Evolutionary conservation across 805 yeast species (phyloP).

Genomic region (Wickerhamomyces pijperi): DNA sequence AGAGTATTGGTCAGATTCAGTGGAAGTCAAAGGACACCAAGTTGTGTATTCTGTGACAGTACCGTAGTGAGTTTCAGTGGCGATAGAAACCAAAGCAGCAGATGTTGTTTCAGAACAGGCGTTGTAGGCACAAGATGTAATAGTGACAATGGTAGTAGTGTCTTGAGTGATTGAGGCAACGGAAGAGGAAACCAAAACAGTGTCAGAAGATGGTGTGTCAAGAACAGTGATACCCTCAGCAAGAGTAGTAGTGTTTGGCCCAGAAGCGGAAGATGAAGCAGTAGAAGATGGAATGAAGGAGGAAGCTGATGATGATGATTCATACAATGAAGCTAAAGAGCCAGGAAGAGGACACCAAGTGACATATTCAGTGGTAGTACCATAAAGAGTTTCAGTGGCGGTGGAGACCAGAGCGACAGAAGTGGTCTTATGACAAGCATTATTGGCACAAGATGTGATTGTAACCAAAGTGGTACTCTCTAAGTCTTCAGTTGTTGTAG

Average conservation of each 20-base stretch:
- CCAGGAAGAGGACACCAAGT: conserved; percentile 16
- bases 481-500: conserved; percentile 1
- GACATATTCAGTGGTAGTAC: conserved; percentile 16
- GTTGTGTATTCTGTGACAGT: conserved; percentile 17
- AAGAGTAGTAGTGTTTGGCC: neutral
- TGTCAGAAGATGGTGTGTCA: neutral
- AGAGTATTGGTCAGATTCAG: neutral
- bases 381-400: conserved; percentile 24
- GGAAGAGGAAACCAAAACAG: conserved; percentile 1
- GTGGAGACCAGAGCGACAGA: conserved; percentile 14
- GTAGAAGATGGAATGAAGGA: neutral
- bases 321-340: neutral
- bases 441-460: conserved; percentile 11
- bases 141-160: conserved; percentile 8
- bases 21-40: conserved; percentile 11
- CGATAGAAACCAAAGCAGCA: conserved; percentile 13
- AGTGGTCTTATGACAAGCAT: conserved; percentile 7
- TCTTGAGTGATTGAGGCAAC: neutral
- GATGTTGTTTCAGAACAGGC: conserved; percentile 5
- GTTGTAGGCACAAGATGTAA: conserved; percentile 10
- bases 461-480: conserved; percentile 11
- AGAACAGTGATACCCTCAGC: neutral
- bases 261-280: neutral
- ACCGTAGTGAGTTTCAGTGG: conserved; percentile 24
- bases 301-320: neutral